These are phyloP conservation scores for Malassezia yamatoensis DNA, from an alignment of 1,284 basidiomycete species.

Conservation along the genomic window DNA sequence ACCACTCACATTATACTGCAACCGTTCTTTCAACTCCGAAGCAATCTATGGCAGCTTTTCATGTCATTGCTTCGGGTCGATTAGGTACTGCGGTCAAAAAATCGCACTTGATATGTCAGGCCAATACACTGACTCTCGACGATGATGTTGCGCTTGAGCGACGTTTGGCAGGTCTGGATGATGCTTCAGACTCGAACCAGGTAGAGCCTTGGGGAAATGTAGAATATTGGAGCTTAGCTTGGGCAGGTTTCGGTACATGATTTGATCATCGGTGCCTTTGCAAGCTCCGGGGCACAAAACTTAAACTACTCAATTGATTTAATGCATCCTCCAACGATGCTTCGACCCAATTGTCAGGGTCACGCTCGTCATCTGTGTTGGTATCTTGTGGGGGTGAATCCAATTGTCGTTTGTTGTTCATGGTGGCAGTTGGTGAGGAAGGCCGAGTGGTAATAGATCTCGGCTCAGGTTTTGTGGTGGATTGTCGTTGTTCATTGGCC, in stretches of 20 bases:
- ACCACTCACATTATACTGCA: constrained; percentile 91
- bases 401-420: no score
- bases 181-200: not conserved
- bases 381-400: no score
- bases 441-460: no score
- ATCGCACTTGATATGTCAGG: constrained; percentile 70
- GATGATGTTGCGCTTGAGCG: constrained; percentile 4
- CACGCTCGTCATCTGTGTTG: no score
- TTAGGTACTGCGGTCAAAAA: constrained; percentile 97
- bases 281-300: not conserved
- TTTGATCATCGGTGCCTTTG: not conserved
- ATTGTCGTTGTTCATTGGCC: no score
- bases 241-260: constrained; percentile 46
- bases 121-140: constrained; percentile 4
- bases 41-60: constrained; percentile 65
- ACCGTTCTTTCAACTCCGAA: constrained; percentile 63
- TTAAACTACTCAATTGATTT: not conserved
- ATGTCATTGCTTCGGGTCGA: constrained; percentile 86
- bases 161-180: constrained; percentile 4
- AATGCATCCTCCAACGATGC: not conserved
- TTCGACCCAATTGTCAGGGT: no score
- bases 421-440: no score
- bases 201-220: constrained; percentile 20
- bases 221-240: constrained; percentile 39
- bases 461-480: no score